A percentile compares a stretch with the other conserved stretches of the same genome.
phyloP scores from a whole-genome alignment of 2,329 filamentous ascomycete genomes.

The Aspergillus tubingensis region DNA sequence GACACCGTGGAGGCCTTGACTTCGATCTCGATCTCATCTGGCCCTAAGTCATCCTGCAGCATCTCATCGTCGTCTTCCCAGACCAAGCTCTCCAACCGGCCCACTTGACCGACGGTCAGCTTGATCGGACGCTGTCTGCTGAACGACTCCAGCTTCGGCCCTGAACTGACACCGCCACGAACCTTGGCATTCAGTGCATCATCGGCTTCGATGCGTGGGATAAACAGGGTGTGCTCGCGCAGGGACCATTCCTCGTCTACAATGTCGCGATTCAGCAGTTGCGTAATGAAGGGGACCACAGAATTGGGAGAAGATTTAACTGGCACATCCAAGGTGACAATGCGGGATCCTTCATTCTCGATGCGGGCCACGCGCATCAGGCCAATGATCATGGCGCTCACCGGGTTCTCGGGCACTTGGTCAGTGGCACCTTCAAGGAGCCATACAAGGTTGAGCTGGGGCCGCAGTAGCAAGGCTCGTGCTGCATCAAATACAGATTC shows the following conservation, averaged over 20 bases:
- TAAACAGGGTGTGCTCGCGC: neutral
- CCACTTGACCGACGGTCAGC: slow-evolving; percentile 1
- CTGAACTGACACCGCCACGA: neutral
- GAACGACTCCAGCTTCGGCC: neutral
- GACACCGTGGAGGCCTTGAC: slow-evolving; percentile 6
- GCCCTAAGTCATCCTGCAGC: neutral
- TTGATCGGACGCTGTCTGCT: neutral
- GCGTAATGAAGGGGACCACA: neutral
- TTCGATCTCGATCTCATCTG: neutral
- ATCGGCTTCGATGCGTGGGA: slow-evolving; percentile 5
- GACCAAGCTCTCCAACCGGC: slow-evolving; percentile 1
- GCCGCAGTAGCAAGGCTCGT: neutral
- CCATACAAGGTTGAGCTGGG: neutral
- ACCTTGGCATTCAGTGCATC: slow-evolving; percentile 5
- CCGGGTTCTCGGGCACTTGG: neutral
- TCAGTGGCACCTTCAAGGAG: slow-evolving; percentile 1
- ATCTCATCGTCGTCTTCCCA: slow-evolving; percentile 5
- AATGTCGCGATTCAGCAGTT: neutral
- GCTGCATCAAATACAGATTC: neutral
- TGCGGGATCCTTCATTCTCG: neutral
- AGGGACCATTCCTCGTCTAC: slow-evolving; percentile 4
- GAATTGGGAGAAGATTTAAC: neutral
- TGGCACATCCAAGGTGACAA: neutral
- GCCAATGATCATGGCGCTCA: neutral
- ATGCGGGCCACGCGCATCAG: neutral